phyloP scores from a whole-genome alignment of 1,139 yeast genomes.

The Pneumocystis jirovecii region DNA sequence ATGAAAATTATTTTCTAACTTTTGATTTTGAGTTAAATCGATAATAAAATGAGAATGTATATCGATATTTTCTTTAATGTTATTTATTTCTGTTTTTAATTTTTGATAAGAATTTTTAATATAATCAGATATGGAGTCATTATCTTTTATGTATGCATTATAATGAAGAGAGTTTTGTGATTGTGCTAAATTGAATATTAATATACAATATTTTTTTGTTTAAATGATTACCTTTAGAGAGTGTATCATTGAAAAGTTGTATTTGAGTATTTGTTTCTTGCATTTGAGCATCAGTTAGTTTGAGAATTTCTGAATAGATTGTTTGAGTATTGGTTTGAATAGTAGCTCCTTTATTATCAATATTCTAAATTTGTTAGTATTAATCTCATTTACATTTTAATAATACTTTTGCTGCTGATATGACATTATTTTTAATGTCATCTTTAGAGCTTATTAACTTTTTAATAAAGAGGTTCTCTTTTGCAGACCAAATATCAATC shows the following conservation, averaged over 20 bases:
- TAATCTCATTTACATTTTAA: neutral
- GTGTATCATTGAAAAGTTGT: conserved; percentile 14
- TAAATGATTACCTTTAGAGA: conserved; percentile 4
- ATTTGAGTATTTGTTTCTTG: conserved; percentile 14
- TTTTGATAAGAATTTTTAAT: conserved; percentile 5
- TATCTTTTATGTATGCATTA: conserved; percentile 3
- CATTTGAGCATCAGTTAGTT: conserved; percentile 15
- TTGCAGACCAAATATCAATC: conserved; percentile 13
- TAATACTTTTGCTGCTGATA: conserved; percentile 11
- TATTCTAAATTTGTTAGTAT: neutral
- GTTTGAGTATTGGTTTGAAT: conserved; percentile 14
- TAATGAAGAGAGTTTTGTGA: conserved; percentile 14
- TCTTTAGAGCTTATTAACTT: conserved; percentile 13
- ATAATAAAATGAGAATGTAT: conserved; percentile 8
- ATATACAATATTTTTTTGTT: neutral
- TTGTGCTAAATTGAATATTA: conserved; percentile 8
- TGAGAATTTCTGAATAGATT: conserved; percentile 15
- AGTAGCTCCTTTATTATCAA: conserved; percentile 13
- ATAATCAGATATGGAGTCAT: conserved; percentile 5
- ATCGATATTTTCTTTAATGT: conserved; percentile 12
- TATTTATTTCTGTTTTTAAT: conserved; percentile 5
- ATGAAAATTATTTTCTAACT: conserved; percentile 3
- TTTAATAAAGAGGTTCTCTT: conserved; percentile 14
- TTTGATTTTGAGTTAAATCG: conserved; percentile 1
- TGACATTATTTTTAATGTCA: conserved; percentile 14